These are phyloP conservation scores for Babesia bigemina DNA, from an alignment of 169 alveolate genomes.

Conservation along the genomic window DNA sequence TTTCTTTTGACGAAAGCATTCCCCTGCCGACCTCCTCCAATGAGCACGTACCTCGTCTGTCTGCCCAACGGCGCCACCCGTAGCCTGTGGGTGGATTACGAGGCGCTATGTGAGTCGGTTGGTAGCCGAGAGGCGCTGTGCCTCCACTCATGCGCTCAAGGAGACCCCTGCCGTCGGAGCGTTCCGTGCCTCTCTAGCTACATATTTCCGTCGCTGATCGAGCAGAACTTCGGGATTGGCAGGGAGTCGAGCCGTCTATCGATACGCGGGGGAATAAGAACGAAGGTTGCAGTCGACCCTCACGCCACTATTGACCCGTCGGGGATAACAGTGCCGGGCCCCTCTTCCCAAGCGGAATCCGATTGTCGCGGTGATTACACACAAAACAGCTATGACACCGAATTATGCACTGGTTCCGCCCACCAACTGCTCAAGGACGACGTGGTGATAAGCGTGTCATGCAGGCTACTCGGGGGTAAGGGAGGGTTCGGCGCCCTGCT, in stretches of 20 bases:
- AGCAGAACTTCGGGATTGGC: background rate
- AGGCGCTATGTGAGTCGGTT: background rate
- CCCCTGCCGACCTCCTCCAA: background rate
- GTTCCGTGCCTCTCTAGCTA: slow-evolving; percentile 11
- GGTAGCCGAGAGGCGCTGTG: background rate
- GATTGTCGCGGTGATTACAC: background rate
- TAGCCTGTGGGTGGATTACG: background rate
- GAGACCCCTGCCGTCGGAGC: slow-evolving; percentile 17
- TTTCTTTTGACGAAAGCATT: too few species aligned
- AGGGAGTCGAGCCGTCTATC: background rate
- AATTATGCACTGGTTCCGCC: background rate
- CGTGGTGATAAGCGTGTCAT: slow-evolving; percentile 25
- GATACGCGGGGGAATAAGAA: background rate
- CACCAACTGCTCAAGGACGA: background rate
- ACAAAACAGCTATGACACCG: background rate
- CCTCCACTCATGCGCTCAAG: slow-evolving; percentile 6
- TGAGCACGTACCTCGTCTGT: slow-evolving; percentile 5
- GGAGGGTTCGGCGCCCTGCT: slow-evolving; percentile 71
- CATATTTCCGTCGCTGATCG: background rate
- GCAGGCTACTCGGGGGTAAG: slow-evolving; percentile 62
- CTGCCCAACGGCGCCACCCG: slow-evolving; percentile 2
- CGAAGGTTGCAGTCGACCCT: background rate
- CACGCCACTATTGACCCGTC: background rate
- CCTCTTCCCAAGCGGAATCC: background rate
- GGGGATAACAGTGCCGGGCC: background rate